Conservation (phyloP, 106 monocot genomes). For the Cymbidium sinense region DNA sequence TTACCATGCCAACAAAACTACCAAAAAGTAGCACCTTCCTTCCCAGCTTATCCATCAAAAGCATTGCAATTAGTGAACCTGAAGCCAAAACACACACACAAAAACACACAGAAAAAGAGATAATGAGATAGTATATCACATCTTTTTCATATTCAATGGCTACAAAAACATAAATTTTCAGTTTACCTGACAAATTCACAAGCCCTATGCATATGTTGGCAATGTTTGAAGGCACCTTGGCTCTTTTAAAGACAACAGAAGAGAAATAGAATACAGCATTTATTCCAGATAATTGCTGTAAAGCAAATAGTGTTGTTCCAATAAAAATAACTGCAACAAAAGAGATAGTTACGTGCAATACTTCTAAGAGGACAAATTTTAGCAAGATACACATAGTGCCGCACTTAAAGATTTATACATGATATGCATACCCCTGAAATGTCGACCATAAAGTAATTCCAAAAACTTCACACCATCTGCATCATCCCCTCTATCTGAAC, state of each 20-base stretch:
- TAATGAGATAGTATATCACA: background rate
- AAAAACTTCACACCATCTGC: conserved; percentile 56
- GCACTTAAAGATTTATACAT: background rate
- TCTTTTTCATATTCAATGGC: background rate
- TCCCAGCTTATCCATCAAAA: conserved; percentile 94
- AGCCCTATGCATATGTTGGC: conserved; percentile 84
- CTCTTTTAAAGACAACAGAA: conserved; percentile 75
- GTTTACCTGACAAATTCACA: conserved; percentile 76
- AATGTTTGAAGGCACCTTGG: conserved; percentile 67
- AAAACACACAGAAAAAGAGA: too few relatives aligned
- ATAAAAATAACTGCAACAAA: conserved; percentile 87
- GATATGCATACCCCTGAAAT: conserved; percentile 56
- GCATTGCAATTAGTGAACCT: conserved; percentile 88
- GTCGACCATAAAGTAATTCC: conserved; percentile 77
- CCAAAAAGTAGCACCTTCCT: conserved; percentile 66
- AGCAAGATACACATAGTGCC: background rate
- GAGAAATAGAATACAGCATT: conserved; percentile 99
- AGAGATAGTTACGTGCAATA: conserved; percentile 45
- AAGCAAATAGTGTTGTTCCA: conserved; percentile 91
- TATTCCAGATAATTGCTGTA: conserved; percentile 99
- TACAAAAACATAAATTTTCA: conserved; percentile 6
- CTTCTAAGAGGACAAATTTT: background rate
- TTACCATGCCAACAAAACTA: conserved; percentile 94
- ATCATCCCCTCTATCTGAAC: conserved; percentile 72
- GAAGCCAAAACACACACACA: background rate